Conservation (phyloP, 1,139 yeast species). For the Candida labiduridarum region DNA sequence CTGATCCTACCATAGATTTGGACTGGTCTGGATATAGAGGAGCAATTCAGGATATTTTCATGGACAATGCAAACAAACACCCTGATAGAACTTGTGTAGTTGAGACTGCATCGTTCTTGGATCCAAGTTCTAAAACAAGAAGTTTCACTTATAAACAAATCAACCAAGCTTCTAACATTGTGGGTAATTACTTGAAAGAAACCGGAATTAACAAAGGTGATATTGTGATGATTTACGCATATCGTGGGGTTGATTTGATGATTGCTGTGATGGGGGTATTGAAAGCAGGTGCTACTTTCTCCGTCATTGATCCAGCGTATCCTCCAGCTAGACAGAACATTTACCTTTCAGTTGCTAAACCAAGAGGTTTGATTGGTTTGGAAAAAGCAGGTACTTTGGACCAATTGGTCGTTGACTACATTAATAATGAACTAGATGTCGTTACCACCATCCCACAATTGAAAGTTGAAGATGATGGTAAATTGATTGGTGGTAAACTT, state of each 20-base stretch:
- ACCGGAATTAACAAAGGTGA: constrained; percentile 89
- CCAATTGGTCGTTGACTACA: constrained; percentile 74
- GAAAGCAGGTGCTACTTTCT: constrained; percentile 97
- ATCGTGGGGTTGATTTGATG: constrained; percentile 95
- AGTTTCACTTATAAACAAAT: constrained; percentile 82
- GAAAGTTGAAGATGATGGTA: constrained; percentile 77
- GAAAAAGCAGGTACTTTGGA: constrained; percentile 87
- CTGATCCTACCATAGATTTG: constrained; percentile 84
- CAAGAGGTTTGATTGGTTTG: constrained; percentile 85
- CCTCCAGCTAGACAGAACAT: constrained; percentile 98
- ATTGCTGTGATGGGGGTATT: constrained; percentile 97
- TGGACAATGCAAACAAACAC: constrained; percentile 74
- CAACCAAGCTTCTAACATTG: constrained; percentile 89
- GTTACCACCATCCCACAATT: constrained; percentile 75
- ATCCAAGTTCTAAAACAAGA: constrained; percentile 60
- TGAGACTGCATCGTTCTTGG: constrained; percentile 78
- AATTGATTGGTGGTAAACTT: constrained; percentile 59
- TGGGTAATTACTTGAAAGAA: constrained; percentile 82
- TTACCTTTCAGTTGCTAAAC: constrained; percentile 90
- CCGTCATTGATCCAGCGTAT: constrained; percentile 98
- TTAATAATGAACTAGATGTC: constrained; percentile 69
- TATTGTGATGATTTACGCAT: constrained; percentile 95
- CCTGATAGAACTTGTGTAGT: constrained; percentile 91
- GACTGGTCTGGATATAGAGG: constrained; percentile 94
- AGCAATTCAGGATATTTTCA: constrained; percentile 93